Evolutionary conservation across 192 early-diverging fungal species (phyloP).

Genomic region (Lunasporangiospora selenospora): DNA sequence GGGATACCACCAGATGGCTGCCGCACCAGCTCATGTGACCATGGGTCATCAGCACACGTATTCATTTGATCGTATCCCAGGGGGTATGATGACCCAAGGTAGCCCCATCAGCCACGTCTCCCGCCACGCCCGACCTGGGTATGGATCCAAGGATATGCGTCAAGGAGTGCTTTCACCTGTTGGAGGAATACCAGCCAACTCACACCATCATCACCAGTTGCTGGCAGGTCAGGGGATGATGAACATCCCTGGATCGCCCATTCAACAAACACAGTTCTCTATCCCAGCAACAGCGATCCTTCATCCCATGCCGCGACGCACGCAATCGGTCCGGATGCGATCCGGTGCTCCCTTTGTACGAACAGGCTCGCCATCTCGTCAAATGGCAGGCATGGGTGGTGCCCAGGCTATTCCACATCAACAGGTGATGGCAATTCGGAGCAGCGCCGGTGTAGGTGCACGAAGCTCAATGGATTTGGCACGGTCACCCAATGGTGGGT

Average conservation of each 20-base stretch:
- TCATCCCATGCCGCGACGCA: slow-evolving; percentile 21
- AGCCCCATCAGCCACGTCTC: not conserved
- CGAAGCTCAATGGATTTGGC: slow-evolving; percentile 12
- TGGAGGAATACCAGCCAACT: not conserved
- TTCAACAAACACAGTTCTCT: slow-evolving; percentile 21
- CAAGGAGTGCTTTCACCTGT: not conserved
- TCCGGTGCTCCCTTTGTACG: not conserved
- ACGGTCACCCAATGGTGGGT: slow-evolving; percentile 9
- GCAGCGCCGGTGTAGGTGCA: too few relatives aligned
- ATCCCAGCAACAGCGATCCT: slow-evolving; percentile 26
- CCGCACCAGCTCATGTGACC: not conserved
- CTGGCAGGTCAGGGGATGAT: too few relatives aligned
- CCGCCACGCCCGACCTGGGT: not conserved
- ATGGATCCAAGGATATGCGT: not conserved
- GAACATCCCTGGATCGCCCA: not conserved
- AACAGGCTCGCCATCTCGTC: not conserved
- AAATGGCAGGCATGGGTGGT: not conserved
- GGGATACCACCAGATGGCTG: slow-evolving; percentile 20
- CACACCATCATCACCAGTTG: not conserved
- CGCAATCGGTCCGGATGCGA: slow-evolving; percentile 17
- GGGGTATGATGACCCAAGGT: slow-evolving; percentile 1
- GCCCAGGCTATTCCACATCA: not conserved
- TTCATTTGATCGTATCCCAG: slow-evolving; percentile 9
- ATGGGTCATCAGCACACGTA: slow-evolving; percentile 32
- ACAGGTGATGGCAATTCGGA: not conserved